Evolutionary conservation across 1,284 basidiomycete species (phyloP).

Genomic region (Rhizoctonia solani): DNA sequence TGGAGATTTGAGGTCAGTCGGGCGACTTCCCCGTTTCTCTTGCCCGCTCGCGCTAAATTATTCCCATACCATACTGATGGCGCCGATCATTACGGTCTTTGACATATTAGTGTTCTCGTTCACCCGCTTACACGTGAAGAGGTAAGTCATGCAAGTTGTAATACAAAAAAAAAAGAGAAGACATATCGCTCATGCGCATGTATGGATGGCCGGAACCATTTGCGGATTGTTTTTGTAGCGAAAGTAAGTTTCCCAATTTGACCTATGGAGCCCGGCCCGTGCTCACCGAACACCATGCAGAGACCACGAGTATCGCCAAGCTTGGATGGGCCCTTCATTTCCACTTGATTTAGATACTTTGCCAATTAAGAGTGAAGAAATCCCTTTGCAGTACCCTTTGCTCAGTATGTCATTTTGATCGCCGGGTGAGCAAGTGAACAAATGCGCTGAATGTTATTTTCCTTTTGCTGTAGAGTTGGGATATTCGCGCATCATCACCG

Average conservation of each 20-base stretch:
- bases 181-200: not conserved
- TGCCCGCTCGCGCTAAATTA: not conserved
- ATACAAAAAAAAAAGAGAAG: not conserved
- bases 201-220: not conserved
- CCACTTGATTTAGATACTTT: conserved; percentile 64
- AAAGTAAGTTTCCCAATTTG: conserved; percentile 35
- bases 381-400: conserved; percentile 72
- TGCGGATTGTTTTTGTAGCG: conserved; percentile 35
- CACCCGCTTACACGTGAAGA: conserved; percentile 71
- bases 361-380: conserved; percentile 53
- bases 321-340: conserved; percentile 72
- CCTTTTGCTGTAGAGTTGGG: conserved; percentile 52
- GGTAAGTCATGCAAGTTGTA: conserved; percentile 48
- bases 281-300: conserved; percentile 41
- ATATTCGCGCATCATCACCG: conserved; percentile 53
- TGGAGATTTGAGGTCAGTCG: conserved; percentile 62
- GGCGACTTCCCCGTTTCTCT: not conserved
- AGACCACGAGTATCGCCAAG: conserved; percentile 66
- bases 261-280: not conserved
- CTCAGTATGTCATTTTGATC: conserved; percentile 55
- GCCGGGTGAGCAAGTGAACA: not conserved
- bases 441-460: not conserved
- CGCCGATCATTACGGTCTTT: not conserved
- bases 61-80: not conserved
- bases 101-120: conserved; percentile 58